These are phyloP conservation scores for Trichoderma sp. DNA, from an alignment of 2,329 filamentous ascomycete genomes.

Conservation along the genomic window DNA sequence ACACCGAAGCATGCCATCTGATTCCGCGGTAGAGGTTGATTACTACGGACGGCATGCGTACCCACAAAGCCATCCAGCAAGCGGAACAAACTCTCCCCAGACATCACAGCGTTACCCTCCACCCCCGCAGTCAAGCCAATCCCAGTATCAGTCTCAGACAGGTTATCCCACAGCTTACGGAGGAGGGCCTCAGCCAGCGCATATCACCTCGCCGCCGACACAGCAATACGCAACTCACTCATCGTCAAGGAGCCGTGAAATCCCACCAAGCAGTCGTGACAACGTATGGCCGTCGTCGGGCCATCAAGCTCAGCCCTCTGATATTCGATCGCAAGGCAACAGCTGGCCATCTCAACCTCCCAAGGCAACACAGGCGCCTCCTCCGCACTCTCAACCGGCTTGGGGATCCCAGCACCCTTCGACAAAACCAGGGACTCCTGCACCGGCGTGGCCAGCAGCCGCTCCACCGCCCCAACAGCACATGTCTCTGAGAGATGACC, in stretches of 20 bases:
- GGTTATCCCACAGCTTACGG: conserved; percentile 46
- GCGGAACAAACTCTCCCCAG: conserved; percentile 47
- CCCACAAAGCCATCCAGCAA: conserved; percentile 35
- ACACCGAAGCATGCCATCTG: conserved; percentile 42
- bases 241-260: conserved; percentile 28
- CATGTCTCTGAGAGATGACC: conserved; percentile 39
- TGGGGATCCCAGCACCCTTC: conserved; percentile 36
- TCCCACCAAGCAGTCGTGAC: conserved; percentile 35
- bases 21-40: conserved; percentile 43
- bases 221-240: conserved; percentile 51
- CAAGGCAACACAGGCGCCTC: conserved; percentile 35
- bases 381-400: conserved; percentile 31
- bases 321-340: conserved; percentile 24
- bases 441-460: conserved; percentile 34
- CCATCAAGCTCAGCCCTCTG: conserved; percentile 26
- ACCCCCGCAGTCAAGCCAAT: conserved; percentile 38
- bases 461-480: conserved; percentile 35
- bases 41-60: conserved; percentile 47
- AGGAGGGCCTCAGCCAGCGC: conserved; percentile 35
- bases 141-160: conserved; percentile 44
- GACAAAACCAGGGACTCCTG: conserved; percentile 37
- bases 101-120: conserved; percentile 47
- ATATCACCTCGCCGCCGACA: conserved; percentile 52
- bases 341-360: conserved; percentile 34
- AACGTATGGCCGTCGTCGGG: conserved; percentile 35